Conservation (phyloP, 352 stramenopile species). For the Aphanomyces euteiches region DNA sequence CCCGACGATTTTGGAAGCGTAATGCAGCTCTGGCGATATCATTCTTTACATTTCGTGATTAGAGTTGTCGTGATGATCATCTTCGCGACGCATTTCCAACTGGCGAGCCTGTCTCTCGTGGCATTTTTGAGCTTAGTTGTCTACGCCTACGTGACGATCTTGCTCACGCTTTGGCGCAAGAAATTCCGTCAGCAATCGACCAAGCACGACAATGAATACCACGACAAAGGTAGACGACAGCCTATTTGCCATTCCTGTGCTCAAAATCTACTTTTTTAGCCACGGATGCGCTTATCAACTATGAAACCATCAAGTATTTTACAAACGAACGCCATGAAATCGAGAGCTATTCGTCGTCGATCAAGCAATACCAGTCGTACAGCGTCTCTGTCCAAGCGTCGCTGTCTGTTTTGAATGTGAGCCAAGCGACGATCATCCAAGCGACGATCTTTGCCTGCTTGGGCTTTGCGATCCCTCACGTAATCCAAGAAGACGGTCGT, state of each 20-base stretch:
- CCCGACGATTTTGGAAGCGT: constrained; percentile 90
- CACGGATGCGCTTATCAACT: constrained; percentile 96
- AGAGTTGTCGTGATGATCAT: constrained; percentile 92
- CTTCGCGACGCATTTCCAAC: constrained; percentile 90
- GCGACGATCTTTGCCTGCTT: constrained; percentile 60
- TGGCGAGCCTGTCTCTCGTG: constrained; percentile 87
- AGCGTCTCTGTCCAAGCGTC: constrained; percentile 91
- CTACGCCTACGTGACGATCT: constrained; percentile 94
- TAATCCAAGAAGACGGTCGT: constrained; percentile 65
- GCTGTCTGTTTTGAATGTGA: constrained; percentile 93
- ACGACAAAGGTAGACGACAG: constrained; percentile 72
- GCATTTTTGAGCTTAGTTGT: constrained; percentile 95
- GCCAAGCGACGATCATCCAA: constrained; percentile 87
- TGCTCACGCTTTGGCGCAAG: constrained; percentile 97
- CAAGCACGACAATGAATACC: constrained; percentile 96
- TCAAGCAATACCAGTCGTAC: constrained; percentile 92
- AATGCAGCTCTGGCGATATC: constrained; percentile 14
- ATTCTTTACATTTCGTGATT: not conserved
- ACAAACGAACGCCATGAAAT: constrained; percentile 92
- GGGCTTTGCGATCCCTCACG: constrained; percentile 60
- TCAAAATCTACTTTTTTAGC: constrained; percentile 35
- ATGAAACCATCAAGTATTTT: constrained; percentile 98
- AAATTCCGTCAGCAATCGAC: constrained; percentile 94
- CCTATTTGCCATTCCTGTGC: not conserved
- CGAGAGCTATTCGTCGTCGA: constrained; percentile 86